Base-by-base conservation (phyloP, 306 rosid genomes). In the Carpinus viminea region DNA sequence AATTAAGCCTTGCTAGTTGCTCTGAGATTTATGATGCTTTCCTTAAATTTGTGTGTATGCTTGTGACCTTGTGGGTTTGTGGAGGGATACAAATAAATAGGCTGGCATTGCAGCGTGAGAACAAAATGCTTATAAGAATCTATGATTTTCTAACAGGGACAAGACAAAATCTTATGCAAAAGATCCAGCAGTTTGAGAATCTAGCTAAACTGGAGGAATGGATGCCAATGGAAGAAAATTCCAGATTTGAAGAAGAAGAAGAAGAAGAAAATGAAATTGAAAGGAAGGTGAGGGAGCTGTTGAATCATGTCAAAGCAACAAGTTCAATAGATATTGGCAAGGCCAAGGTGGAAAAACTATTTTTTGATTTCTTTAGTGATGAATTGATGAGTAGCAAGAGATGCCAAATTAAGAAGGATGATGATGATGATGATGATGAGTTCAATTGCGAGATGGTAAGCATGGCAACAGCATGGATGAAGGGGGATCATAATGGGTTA, bases 291-390 rank as follows among this genome's bases (percentile, higher is more conserved):
- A 74, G 62, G 38, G 76, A 84, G 26, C 64, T 87, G 78, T 81
- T 91, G 79, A 72, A 80, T 66, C 43, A 73, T 83, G 73, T 81
- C 16, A 87, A 83, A 76, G 78, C 79, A 78, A 84, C 53, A 51
- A 12, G 77, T 71, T 75, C 86, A 74, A 6, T 50, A 28, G 74
- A 68, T 24, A 73, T 59, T 31, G 68, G 28, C 38, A 70, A 34
- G 0, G 82, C 62, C 26, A 43, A 77, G 7, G 76, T 84, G 68
- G 89, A 84, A 61, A 56, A 65, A 78, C 21, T 91, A 46, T 7
- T 89, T 65, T 52, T 89, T 75, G 93, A 89, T 34, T 91, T 91
- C 82, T 91, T 89, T 68, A 75, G 26, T 66, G 89, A 86, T 65
- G 89, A 89, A 50, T 48, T 87, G 34, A 51, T 87, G 34, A 51